Percentiles rank a stretch among this genome's conserved stretches.
phyloP scores from a whole-genome alignment of 441 rosid genomes.

The Bocquillonia castaneifolia region DNA sequence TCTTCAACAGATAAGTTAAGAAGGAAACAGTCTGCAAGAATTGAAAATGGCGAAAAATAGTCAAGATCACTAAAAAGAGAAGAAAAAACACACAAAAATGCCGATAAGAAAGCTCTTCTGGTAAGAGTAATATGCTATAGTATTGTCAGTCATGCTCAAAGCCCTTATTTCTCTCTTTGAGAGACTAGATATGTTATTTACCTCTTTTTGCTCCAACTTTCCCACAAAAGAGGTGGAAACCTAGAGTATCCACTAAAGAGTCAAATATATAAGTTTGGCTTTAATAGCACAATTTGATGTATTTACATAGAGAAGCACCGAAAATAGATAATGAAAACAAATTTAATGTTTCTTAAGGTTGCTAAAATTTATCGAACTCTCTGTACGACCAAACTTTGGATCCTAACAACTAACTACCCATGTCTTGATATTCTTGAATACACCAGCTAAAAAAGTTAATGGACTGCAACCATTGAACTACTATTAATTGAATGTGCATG shows the following conservation, averaged over 20 bases:
- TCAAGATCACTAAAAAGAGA: not conserved
- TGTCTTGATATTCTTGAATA: not conserved
- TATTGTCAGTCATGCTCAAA: no score
- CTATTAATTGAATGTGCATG: not conserved
- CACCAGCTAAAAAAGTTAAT: not conserved
- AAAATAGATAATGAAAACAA: not conserved
- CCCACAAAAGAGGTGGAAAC: not conserved
- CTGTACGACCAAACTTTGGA: not conserved
- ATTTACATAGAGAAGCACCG: not conserved
- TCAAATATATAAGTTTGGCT: not conserved
- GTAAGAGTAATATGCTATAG: no score
- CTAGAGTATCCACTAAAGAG: not conserved
- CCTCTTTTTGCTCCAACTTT: not conserved
- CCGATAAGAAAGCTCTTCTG: no score
- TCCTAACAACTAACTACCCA: not conserved
- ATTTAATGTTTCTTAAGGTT: not conserved
- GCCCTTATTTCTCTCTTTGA: no score
- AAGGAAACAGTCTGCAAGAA: constrained; percentile 91
- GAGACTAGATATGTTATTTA: not conserved
- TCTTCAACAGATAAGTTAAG: constrained; percentile 93
- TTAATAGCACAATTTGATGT: not conserved
- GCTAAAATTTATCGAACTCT: not conserved
- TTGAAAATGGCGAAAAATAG: constrained; percentile 14
- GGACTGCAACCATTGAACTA: not conserved
- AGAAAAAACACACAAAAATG: not conserved